Conservation (phyloP, 1,284 basidiomycete species). For the Peniophora sp. region DNA sequence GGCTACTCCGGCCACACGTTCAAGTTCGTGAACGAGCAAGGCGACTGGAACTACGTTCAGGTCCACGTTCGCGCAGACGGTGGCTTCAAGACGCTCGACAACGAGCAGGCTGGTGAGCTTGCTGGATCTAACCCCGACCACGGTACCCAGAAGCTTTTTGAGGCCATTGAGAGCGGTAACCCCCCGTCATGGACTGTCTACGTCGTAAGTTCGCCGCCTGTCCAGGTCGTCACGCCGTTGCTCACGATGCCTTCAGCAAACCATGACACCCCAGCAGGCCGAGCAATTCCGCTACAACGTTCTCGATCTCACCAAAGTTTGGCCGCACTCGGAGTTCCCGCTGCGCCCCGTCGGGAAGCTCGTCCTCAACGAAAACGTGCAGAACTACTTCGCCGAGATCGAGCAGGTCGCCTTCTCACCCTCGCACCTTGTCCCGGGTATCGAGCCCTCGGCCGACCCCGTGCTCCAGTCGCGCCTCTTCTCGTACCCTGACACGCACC, state of each 20-base stretch:
- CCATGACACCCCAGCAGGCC: conserved; percentile 86
- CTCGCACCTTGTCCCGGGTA: conserved; percentile 78
- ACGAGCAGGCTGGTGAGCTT: conserved; percentile 44
- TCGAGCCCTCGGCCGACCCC: conserved; percentile 85
- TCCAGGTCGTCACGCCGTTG: not conserved
- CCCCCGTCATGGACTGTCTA: conserved; percentile 77
- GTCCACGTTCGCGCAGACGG: conserved; percentile 72
- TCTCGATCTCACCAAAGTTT: conserved; percentile 88
- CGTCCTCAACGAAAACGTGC: conserved; percentile 78
- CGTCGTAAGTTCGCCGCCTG: conserved; percentile 35
- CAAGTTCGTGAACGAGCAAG: conserved; percentile 81
- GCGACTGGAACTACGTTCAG: conserved; percentile 78
- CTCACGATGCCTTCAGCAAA: conserved; percentile 38
- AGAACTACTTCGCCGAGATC: conserved; percentile 84
- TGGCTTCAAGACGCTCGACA: conserved; percentile 73
- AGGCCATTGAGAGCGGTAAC: conserved; percentile 72
- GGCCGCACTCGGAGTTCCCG: conserved; percentile 83
- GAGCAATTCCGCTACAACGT: conserved; percentile 84
- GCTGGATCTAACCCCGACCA: conserved; percentile 80
- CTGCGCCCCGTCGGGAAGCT: conserved; percentile 80
- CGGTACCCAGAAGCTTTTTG: conserved; percentile 68
- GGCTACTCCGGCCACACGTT: conserved; percentile 92
- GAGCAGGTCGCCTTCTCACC: conserved; percentile 86
- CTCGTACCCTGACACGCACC: conserved; percentile 93
- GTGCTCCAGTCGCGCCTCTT: conserved; percentile 90